Conservation (phyloP, 176 grass and related monocot species). For the Musa acuminata region DNA sequence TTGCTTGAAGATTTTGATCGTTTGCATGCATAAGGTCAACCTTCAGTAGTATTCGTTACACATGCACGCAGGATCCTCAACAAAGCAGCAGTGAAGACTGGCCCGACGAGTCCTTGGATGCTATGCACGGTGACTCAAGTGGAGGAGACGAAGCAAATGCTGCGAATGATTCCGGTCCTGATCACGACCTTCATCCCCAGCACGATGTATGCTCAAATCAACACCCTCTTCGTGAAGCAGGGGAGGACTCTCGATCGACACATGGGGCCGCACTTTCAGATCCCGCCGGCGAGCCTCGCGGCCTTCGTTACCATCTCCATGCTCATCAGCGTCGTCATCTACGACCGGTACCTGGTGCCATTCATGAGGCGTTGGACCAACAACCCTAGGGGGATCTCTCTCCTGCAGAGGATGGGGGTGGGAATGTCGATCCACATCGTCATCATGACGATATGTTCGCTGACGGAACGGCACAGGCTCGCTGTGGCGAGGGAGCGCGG, state of each 20-base stretch:
- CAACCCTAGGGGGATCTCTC: constrained; percentile 39
- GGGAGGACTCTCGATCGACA: constrained; percentile 37
- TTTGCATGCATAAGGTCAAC: background rate
- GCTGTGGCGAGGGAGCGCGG: background rate
- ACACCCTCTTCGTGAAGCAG: constrained; percentile 67
- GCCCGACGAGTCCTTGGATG: constrained; percentile 8
- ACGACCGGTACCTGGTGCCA: constrained; percentile 36
- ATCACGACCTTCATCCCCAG: constrained; percentile 36
- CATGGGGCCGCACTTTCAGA: constrained; percentile 33
- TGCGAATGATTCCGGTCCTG: constrained; percentile 29
- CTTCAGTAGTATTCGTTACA: background rate
- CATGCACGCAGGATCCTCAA: constrained; percentile 34
- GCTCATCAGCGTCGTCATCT: constrained; percentile 27
- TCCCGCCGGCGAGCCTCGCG: constrained; percentile 45
- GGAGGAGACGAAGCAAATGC: constrained; percentile 48
- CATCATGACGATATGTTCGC: constrained; percentile 30
- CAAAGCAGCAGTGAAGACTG: constrained; percentile 44
- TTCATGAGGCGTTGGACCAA: constrained; percentile 30
- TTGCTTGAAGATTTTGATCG: background rate
- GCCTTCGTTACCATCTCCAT: constrained; percentile 41
- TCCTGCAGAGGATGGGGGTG: constrained; percentile 42
- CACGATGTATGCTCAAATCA: constrained; percentile 45
- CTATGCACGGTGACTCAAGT: constrained; percentile 57
- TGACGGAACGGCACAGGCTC: constrained; percentile 1
- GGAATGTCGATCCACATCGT: constrained; percentile 26